Evolutionary conservation across 768 basidiomycete genomes (phyloP).

Genomic region (Suillus occidentalis): DNA sequence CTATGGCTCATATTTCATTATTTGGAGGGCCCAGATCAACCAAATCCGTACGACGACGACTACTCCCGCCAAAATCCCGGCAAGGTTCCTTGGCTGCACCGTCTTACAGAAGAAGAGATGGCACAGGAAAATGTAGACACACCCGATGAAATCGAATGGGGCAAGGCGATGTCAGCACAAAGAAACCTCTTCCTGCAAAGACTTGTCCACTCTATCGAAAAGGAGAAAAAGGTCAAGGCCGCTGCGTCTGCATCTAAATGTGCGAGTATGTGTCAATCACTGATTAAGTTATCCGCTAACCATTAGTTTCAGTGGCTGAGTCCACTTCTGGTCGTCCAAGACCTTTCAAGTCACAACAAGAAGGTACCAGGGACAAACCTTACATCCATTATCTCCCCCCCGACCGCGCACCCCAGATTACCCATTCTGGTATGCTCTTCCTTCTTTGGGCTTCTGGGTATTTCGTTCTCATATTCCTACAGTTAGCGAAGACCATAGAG

Average conservation of each 20-base stretch:
- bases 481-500: constrained; percentile 20
- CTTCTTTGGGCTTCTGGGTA: background rate
- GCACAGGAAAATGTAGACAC: constrained; percentile 76
- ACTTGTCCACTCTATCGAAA: constrained; percentile 56
- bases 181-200: constrained; percentile 71
- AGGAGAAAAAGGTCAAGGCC: constrained; percentile 49
- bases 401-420: constrained; percentile 19
- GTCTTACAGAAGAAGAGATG: constrained; percentile 55
- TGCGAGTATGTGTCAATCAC: constrained; percentile 18
- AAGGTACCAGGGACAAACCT: constrained; percentile 30
- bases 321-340: constrained; percentile 28
- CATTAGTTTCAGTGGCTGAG: constrained; percentile 20
- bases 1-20: constrained; percentile 85
- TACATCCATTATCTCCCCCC: constrained; percentile 36
- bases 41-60: constrained; percentile 78
- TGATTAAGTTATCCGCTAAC: background rate
- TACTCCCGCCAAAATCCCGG: constrained; percentile 55
- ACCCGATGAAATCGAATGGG: constrained; percentile 75
- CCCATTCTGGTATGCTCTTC: constrained; percentile 24
- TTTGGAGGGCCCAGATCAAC: constrained; percentile 59
- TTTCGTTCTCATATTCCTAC: background rate
- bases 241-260: constrained; percentile 32
- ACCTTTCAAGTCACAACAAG: constrained; percentile 21
- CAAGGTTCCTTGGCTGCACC: constrained; percentile 63
- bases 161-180: constrained; percentile 67